Evolutionary conservation across 2,329 filamentous ascomycete genomes (phyloP), one percentile per base, ranked within the genome.

Genomic region (Colletotrichum acutatum): DNA sequence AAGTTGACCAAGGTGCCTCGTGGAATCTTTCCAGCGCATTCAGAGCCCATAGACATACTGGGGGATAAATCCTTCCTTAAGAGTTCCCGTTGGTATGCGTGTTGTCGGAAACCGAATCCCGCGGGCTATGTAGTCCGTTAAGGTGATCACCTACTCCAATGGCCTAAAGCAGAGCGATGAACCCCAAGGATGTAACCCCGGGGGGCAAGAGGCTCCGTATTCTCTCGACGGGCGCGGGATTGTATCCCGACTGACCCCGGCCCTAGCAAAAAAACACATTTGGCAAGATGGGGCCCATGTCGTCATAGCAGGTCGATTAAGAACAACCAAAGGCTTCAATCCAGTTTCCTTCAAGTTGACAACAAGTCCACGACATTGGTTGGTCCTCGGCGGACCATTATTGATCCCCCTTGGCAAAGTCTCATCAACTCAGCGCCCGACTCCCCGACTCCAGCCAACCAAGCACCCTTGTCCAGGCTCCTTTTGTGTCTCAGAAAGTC

Each of bases 401-500:
- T 60, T 59, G 16, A 59, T 66, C 34, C 54, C 12, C 34, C 56
- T 22, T 26, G 8, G 30, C 32, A 12, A 22, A 14, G 34, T 30
- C 37, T 22, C 53, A 32, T 42, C 11, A 32, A 24, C 42, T 16
- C 57, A 30, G 37, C 32, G 54, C 53, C 26, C 53, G 54, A 32
- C n/a, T 46, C 34, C 54, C 37, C 37, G 4, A 49, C 26, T 22
- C 8, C 34, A 52, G 5, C 64, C 64, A 59, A 66, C 37, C 64
- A 52, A n/a, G 14, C 34, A 56, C 64, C 64, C 65, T 19, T 67
- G 42, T 37, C 49, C 49, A 24, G 49, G 16, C 28, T 4, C 34
- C 66, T 28, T 34, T 24, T 2, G 26, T 19, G 66, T 69, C 66
- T 69, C 66, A 64, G 46, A 64, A 68, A 54, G 30, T 60, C 34